Evolutionary conservation across 768 basidiomycete genomes (phyloP), one percentile per base, ranked within the genome.

Genomic region (Arthromyces matolae): DNA sequence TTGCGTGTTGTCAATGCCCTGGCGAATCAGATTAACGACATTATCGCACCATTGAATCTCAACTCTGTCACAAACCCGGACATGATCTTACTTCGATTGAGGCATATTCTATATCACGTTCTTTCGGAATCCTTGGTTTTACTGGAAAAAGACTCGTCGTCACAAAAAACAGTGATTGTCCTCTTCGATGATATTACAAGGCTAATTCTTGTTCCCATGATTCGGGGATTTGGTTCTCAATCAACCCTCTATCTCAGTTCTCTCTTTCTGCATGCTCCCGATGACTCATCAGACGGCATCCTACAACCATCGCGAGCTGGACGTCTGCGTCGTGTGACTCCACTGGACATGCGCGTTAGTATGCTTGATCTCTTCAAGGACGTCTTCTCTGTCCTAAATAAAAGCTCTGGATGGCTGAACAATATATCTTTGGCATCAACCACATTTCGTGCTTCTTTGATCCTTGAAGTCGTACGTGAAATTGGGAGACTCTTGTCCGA

Each of bases 401-500:
- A 37, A 8, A 49, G 43, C 32, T 49, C 51, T 35, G 41, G 39
- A 41, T 33, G 29, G 37, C 34, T 19, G 46, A 38, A 41, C 42
- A 52, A 38, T 33, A 55, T 36, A 44, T 50, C 33, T 53, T 53
- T 55, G 47, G 53, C 47, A 49, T 47, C 51, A 41, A 41, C 45
- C 22, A 59, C 55, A 27, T 48, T 60, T 33, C 54, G 58, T 14
- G 52, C 51, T 24, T 60, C 70, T n/a, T 58, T 75, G 47, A 63
- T 70, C 23, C 51, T 76, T 50, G 66, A 66, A 49, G 62, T 68
- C 8, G 51, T 72, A 29, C 68, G 68, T 31, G 70, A 76, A 50
- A 57, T 79, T 18, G 58, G 66, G 36, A 52, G 54, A 34, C 61
- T 70, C 44, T 62, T 71, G 10, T 49, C 55, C 24, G 40, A 47